These are phyloP conservation scores for Gossypium trilobum DNA, from an alignment of 441 rosid species.

Conservation along the genomic window DNA sequence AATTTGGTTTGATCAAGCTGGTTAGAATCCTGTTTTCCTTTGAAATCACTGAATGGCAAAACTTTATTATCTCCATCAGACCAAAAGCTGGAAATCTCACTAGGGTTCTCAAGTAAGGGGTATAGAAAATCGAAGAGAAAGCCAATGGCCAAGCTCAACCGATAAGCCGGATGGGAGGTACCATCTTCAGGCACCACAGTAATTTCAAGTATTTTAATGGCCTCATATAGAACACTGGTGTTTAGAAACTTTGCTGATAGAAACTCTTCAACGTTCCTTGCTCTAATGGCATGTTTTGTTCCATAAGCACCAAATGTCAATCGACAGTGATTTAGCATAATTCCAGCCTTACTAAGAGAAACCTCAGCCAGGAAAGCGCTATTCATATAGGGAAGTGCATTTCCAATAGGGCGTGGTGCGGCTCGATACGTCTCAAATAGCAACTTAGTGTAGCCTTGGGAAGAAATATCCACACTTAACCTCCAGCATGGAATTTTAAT, in stretches of 20 bases:
- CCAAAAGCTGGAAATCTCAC: conserved; percentile 12
- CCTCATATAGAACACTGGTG: conserved; percentile 43
- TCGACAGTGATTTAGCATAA: conserved; percentile 34
- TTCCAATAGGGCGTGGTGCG: conserved; percentile 72
- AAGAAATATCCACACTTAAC: conserved; percentile 19
- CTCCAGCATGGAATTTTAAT: conserved; percentile 43
- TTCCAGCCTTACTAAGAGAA: conserved; percentile 24
- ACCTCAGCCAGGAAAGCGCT: conserved; percentile 77
- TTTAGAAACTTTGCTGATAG: conserved; percentile 48
- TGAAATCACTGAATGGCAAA: conserved; percentile 2
- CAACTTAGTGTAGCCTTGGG: conserved; percentile 22
- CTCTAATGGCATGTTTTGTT: conserved; percentile 57
- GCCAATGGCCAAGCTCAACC: conserved; percentile 72
- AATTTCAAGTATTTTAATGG: conserved; percentile 43
- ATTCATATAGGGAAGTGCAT: conserved; percentile 59
- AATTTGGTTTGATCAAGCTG: conserved; percentile 10
- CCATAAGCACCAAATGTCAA: conserved; percentile 80
- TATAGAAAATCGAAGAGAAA: conserved; percentile 57
- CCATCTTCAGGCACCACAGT: conserved; percentile 47
- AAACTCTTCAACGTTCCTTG: conserved; percentile 47
- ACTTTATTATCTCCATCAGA: conserved; percentile 14
- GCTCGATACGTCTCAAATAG: conserved; percentile 70
- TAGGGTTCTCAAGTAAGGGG: conserved; percentile 25
- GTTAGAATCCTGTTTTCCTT: conserved; percentile 18
- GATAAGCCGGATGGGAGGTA: conserved; percentile 40